Percentiles rank a stretch among this genome's conserved stretches.
Conservation (phyloP, 2,329 filamentous ascomycete genomes). For the Aspergillus hiratsukae region DNA sequence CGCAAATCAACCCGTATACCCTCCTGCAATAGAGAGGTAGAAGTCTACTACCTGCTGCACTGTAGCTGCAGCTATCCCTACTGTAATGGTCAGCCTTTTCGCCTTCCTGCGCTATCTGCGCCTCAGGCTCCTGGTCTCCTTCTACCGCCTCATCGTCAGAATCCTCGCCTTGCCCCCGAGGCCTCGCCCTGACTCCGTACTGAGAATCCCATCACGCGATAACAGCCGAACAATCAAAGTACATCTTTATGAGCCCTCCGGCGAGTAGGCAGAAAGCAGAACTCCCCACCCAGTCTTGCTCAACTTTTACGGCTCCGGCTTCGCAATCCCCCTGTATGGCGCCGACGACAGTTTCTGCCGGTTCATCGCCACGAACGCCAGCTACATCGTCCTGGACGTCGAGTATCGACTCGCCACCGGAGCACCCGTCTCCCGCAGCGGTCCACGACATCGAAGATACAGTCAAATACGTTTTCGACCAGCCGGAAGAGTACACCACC, state of each 20-base stretch:
- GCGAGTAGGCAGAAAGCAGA: no score
- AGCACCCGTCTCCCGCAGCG: slow-evolving; percentile 47
- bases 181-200: background rate
- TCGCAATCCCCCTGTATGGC: no score
- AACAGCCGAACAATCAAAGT: background rate
- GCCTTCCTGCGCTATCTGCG: background rate
- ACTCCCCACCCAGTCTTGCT: no score
- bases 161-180: background rate
- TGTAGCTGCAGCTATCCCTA: background rate
- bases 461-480: slow-evolving; percentile 23
- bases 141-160: background rate
- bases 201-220: background rate
- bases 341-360: slow-evolving; percentile 41
- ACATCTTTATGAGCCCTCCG: background rate
- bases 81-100: background rate
- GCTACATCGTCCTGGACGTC: slow-evolving; percentile 45
- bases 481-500: no score
- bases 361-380: slow-evolving; percentile 32
- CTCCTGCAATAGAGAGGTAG: background rate
- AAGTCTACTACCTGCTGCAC: background rate
- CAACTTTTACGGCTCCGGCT: no score
- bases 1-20: background rate
- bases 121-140: background rate
- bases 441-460: slow-evolving; percentile 48
- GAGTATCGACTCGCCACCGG: slow-evolving; percentile 52